Base-by-base conservation (phyloP, 164 flowering plant genomes). In the Magnolia changhungtana region DNA sequence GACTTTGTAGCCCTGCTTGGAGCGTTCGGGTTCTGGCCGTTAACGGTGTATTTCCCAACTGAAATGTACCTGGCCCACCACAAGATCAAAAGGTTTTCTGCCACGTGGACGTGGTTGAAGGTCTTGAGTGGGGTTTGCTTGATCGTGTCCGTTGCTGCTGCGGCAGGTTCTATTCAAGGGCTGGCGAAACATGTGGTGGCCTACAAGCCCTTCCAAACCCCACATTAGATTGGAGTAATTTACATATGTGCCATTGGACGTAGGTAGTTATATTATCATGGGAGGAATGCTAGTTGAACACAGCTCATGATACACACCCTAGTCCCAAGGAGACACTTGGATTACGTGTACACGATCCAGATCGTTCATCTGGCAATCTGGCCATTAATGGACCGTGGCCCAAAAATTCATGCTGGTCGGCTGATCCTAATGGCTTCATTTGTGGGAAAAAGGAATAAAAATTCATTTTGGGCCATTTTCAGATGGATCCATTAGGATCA, bases 11-110 rank as follows among this genome's bases (percentile, higher is more conserved):
- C 95, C 2, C 76, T 95, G 49, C 73, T 95, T 0, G 98, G 98
- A 5, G 95, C 98, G 1, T 83, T 79, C 3, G 83, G 92, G 0
- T 95, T 92, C 71, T 95, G 89, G 85, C 98, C 98, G 0, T 72
- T 95, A 65, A 93, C 98, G 0, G 97, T 93, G 4, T 95, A 95
- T 72, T 95, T 95, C 74, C 98, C 98, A 0, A 76, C 90, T 16
- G 98, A 95, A 79, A 95, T 95, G 97, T 84, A 93, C 89, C 87
- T 95, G 31, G 87, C 86, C 6, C 85, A 79, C 52, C 55, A 86
- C 0, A 90, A 87, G 64, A 65, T 90, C 65, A 83, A 73, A 0
- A 85, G 75, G 70, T 90, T 61, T 59, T 89, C 97, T 0, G 77
- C 72, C 69, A 86, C 79, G 1, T 95, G 97, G 96, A 82, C 77